Evolutionary conservation across 441 rosid genomes (phyloP).

Genomic region (Euphorbia celastroides): DNA sequence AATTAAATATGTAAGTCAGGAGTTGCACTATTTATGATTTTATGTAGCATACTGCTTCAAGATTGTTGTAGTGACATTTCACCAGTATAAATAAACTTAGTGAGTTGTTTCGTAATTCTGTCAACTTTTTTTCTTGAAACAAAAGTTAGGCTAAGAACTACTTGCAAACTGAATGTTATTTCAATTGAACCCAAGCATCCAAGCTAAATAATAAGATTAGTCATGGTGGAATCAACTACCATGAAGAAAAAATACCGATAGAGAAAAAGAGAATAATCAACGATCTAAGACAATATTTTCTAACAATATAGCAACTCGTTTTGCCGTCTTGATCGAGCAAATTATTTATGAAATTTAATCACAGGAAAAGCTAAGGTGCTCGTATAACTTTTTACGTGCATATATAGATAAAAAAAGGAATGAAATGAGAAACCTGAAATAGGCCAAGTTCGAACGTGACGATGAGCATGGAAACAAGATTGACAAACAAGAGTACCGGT

Average conservation of each 20-base stretch:
- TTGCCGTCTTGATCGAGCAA: background rate
- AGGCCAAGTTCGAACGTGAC: conserved; percentile 45
- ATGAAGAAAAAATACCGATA: too few relatives aligned
- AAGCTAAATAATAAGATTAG: too few relatives aligned
- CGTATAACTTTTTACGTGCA: too few relatives aligned
- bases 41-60: conserved; percentile 1
- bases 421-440: conserved; percentile 37
- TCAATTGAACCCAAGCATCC: too few relatives aligned
- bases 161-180: background rate
- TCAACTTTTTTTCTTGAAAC: conserved; percentile 20
- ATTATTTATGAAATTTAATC: too few relatives aligned
- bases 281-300: too few relatives aligned
- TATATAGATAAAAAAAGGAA: too few relatives aligned
- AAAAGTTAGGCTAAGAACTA: conserved; percentile 26
- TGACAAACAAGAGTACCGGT: conserved; percentile 64
- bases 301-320: too few relatives aligned
- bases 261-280: too few relatives aligned
- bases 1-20: background rate
- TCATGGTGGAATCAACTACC: too few relatives aligned
- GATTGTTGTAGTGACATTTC: conserved; percentile 19
- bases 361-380: too few relatives aligned
- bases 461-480: conserved; percentile 33
- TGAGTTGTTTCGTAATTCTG: conserved; percentile 15
- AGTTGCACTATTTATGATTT: background rate
- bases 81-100: conserved; percentile 14